These are phyloP conservation scores for Penicillium ucsense DNA, from an alignment of 495 filamentous ascomycete species.

Conservation along the genomic window DNA sequence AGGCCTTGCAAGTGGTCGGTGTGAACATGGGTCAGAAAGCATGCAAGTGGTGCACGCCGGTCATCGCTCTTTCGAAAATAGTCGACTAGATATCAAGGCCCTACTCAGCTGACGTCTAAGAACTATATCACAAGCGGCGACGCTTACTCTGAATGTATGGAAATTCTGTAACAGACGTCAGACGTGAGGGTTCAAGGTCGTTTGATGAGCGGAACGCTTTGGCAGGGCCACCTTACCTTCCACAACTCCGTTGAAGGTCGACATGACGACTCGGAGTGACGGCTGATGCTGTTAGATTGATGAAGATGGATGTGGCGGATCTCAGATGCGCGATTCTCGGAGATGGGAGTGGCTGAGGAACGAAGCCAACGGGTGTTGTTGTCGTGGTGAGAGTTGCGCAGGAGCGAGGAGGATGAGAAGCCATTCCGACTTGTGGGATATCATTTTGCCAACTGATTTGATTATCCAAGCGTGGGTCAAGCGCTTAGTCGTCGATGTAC, in stretches of 20 bases:
- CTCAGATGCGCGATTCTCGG: neutral
- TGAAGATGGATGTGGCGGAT: neutral
- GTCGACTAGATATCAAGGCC: slow-evolving; percentile 48
- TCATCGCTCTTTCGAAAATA: slow-evolving; percentile 60
- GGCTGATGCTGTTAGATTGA: too few species aligned
- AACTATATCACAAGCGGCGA: neutral
- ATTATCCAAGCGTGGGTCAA: too few species aligned
- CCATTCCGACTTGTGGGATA: neutral
- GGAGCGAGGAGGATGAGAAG: neutral
- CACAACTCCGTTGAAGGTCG: slow-evolving; percentile 70
- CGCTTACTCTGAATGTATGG: slow-evolving; percentile 29
- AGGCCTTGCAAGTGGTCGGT: slow-evolving; percentile 83
- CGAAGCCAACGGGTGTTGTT: slow-evolving; percentile 3
- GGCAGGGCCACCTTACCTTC: slow-evolving; percentile 29
- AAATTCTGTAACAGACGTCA: slow-evolving; percentile 22
- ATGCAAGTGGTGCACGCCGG: slow-evolving; percentile 59
- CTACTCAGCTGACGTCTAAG: neutral
- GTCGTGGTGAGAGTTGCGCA: slow-evolving; percentile 3
- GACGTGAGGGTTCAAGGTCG: neutral
- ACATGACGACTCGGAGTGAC: slow-evolving; percentile 39
- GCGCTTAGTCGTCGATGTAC: neutral
- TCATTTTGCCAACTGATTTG: neutral
- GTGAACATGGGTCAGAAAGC: slow-evolving; percentile 89
- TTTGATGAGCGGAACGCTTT: neutral
- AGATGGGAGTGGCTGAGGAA: neutral